A percentile compares a stretch with the other conserved stretches of the same genome.
phyloP scores from a whole-genome alignment of 768 basidiomycete genomes.

The Trametopsis cervina region DNA sequence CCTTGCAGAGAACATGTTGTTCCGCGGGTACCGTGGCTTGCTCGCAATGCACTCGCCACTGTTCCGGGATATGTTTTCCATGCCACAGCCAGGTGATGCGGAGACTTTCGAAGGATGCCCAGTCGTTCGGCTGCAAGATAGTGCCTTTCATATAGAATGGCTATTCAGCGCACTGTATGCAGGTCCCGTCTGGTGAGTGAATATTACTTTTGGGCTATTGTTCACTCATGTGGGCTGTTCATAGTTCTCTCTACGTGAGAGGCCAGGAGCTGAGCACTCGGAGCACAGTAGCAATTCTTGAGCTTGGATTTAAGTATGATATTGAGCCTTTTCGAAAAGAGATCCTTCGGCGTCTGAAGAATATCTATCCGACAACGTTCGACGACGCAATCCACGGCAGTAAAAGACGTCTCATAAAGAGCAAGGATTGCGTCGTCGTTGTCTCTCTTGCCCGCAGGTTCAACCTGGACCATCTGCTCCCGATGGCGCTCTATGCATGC shows the following conservation, averaged over 20 bases:
- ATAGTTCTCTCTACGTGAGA: background rate
- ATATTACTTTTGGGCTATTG: background rate
- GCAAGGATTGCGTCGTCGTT: background rate
- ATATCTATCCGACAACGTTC: background rate
- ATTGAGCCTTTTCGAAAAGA: background rate
- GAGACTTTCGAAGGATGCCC: background rate
- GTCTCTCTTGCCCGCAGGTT: slow-evolving; percentile 1
- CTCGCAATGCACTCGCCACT: slow-evolving; percentile 18
- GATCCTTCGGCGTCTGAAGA: background rate
- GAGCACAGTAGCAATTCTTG: background rate
- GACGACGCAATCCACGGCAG: too few species aligned
- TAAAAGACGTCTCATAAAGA: too few species aligned
- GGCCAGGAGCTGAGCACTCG: too few species aligned
- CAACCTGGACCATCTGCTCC: background rate
- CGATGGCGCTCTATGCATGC: too few species aligned
- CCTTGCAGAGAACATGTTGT: slow-evolving; percentile 16
- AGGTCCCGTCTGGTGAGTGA: background rate
- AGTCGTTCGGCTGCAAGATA: slow-evolving; percentile 1
- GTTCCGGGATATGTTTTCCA: slow-evolving; percentile 17
- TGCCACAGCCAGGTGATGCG: slow-evolving; percentile 12
- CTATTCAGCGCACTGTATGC: background rate
- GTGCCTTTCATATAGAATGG: background rate
- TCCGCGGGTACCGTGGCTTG: slow-evolving; percentile 18
- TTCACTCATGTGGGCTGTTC: background rate
- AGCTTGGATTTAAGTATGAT: slow-evolving; percentile 3